phyloP scores from a whole-genome alignment of 495 filamentous ascomycete species.

The Aspergillus sclerotiicarbonarius region DNA sequence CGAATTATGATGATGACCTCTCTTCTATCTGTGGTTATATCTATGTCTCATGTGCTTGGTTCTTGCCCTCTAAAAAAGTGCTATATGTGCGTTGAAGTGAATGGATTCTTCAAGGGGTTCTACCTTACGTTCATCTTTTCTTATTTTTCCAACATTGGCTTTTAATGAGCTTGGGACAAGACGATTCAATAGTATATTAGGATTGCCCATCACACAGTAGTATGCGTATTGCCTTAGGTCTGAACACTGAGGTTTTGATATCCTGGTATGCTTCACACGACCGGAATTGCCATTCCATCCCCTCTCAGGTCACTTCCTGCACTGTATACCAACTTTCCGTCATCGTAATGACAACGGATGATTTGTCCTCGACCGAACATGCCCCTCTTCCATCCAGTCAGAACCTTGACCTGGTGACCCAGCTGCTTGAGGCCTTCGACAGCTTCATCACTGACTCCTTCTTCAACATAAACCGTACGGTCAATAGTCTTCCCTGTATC shows the following conservation, averaged over 20 bases:
- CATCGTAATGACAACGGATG: constrained; percentile 72
- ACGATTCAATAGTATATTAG: too few relatives aligned
- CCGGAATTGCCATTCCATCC: constrained; percentile 78
- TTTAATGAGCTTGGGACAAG: neutral
- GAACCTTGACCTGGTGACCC: constrained; percentile 72
- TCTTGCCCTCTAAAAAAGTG: neutral
- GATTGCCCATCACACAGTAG: neutral
- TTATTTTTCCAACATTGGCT: too few relatives aligned
- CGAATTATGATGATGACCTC: constrained; percentile 1
- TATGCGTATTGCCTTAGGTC: too few relatives aligned
- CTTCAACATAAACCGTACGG: constrained; percentile 73
- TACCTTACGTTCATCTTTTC: neutral
- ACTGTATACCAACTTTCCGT: constrained; percentile 69
- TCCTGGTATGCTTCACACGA: constrained; percentile 15
- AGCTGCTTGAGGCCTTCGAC: constrained; percentile 62
- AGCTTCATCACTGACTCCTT: constrained; percentile 70
- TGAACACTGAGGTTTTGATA: too few relatives aligned
- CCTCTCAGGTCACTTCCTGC: constrained; percentile 86
- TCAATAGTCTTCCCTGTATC: constrained; percentile 50
- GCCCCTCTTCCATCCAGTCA: constrained; percentile 62
- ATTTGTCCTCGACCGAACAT: constrained; percentile 91
- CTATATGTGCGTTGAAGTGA: too few relatives aligned
- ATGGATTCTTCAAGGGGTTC: neutral
- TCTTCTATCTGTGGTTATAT: neutral
- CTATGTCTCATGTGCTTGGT: neutral